Base-by-base conservation (phyloP, 208 protist species). In the Crithidia expoeki region DNA sequence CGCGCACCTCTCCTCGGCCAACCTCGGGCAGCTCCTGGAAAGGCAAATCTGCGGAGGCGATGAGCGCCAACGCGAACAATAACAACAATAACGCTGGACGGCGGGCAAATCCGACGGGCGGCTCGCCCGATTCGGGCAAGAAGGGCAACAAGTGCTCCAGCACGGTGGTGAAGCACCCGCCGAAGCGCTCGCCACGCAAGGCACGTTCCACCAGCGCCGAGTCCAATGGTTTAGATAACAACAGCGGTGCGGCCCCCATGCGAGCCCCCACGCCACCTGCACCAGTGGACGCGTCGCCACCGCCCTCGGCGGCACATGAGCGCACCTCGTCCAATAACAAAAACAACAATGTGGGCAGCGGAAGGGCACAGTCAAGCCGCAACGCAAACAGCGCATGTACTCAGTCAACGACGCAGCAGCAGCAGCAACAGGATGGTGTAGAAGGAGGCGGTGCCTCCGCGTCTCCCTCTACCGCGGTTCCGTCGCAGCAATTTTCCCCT, bases 341-440 rank as follows among this genome's bases (percentile, higher is more conserved):
- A 30, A 53, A 36, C 68, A 70, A 56, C 71, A 50, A 33, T 34
- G 16, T 23, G 14, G 52, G 46, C 51, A 59, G 55, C 38, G 57
- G 28, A 30, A n/a, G 57, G 4, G 34, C 10, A 12, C 57, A 46
- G 25, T 9, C 57, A 6, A 62, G n/a, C 38, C 57, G 38, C 16
- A 23, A 40, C 36, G 9, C 36, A 12, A 40, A 40, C 36, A 40
- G 36, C 36, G 36, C 9, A 12, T 16, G 25, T 30, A 28, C 53
- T 12, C 9, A 5, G 9, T 40, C 36, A 40, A 14, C 36, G 36
- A 40, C 12, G 36, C 36, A 40, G 52, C 12, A 36, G 19, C 33
- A 9, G 21, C 32, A 46, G 7, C 10, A 59, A n/a, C 59, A 62
- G 44, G 60, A 79, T 14, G 32, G 28, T n/a, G 2, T 34, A 5